phyloP scores from a whole-genome alignment of 106 monocot genomes.

The Dendrobium huoshanense region DNA sequence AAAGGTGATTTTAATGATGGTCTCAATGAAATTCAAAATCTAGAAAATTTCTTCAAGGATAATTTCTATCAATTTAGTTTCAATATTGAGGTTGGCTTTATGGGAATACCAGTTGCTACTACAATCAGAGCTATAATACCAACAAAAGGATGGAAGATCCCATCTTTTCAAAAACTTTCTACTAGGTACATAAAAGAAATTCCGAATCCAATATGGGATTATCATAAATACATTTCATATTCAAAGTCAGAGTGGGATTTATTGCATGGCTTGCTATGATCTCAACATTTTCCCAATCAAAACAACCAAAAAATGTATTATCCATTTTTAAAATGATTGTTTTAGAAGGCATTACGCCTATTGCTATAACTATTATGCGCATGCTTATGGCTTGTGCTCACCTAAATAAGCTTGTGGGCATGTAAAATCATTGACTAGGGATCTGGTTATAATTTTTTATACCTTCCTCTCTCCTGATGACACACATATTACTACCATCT shows the following conservation, averaged over 20 bases:
- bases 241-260: conserved; percentile 64
- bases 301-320: no score
- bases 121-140: conserved; percentile 97
- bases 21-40: conserved; percentile 88
- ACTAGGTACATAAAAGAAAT: conserved; percentile 71
- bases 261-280: no score
- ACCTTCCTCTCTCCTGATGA: no score
- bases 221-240: conserved; percentile 95
- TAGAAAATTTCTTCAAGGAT: conserved; percentile 83
- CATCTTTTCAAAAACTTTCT: conserved; percentile 41
- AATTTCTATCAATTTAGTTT: conserved; percentile 75
- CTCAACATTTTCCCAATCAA: no score
- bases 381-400: no score
- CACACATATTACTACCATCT: no score
- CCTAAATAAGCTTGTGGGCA: no score
- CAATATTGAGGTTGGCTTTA: conserved; percentile 92
- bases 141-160: conserved; percentile 73
- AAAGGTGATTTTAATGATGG: conserved; percentile 91
- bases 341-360: no score
- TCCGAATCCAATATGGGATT: conserved; percentile 91
- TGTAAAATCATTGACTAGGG: no score
- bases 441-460: no score
- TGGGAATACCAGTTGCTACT: conserved; percentile 83
- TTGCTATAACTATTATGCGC: no score
- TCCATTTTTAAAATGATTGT: no score